Base-by-base conservation (phyloP, 768 basidiomycete genomes). In the Cystofilobasidium macerans region DNA sequence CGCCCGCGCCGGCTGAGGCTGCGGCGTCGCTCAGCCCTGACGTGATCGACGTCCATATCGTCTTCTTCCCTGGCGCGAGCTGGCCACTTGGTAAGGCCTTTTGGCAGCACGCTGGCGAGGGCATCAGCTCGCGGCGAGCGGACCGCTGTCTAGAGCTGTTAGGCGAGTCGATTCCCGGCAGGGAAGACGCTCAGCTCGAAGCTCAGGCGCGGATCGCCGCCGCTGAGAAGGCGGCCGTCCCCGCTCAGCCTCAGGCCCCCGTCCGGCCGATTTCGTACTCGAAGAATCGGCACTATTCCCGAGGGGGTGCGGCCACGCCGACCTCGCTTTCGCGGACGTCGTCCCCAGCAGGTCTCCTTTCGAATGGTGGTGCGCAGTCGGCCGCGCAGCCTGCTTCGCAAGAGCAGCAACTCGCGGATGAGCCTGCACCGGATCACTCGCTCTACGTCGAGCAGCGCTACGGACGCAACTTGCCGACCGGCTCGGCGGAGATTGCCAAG, bases 81-180 rank as follows among this genome's bases (percentile, higher is more conserved):
- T 85, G 81, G 71, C 72, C 81, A 12, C 74, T 86, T 9, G 90
- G 89, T 11, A 94, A 88, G 74, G 82, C 90, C 75, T 97, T 93
- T 76, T 98, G 94, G 94, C 93, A 97, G 71, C 94, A 97, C 74
- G 84, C 87, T 0, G 94, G 94, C 0, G 78, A 87, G 66, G 92
- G 93, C 1, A 85, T 99, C 45, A 90, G 88, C 3, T 91, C 88
- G 68, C 85, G 94, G 9, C 77, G 87, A 24, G 91, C 91, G 5
- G 90, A 92, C 67, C 80, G 84, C 65, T 91, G 88, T 73, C 79
- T 98, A 48, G 79, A 84, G 33, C 78, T 89, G 71, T 79, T 92
- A 1, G 82, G 84, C 0, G 81, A 81, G 33, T n/a, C 42, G n/a
- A 35, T 58, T 57, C 57, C 43, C 0, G 57, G 64, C 32, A 32